Base-by-base conservation (phyloP, 768 basidiomycete species). In the Pholiota conissans region DNA sequence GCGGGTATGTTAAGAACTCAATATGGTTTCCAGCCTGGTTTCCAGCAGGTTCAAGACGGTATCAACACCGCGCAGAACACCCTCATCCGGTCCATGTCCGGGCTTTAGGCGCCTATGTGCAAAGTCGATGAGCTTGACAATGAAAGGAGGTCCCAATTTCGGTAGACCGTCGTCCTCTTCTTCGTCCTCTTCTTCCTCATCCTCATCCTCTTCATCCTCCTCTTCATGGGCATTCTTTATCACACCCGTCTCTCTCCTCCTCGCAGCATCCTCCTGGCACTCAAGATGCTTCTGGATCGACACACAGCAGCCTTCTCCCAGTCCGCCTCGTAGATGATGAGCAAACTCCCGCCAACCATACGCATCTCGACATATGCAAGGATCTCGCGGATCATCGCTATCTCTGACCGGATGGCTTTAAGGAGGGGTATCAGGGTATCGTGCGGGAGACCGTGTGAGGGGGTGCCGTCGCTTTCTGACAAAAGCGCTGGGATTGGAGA, bases 61-160 rank as follows among this genome's bases (percentile, higher is more conserved):
- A 51, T 85, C 75, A 57, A 98, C 62, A 3, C 95, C 96, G 29
- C 74, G 69, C 61, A 96, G 69, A 16, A 95, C 85, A 0, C 96
- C 90, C 35, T 80, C 71, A 68, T 98, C 95, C 1, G 86, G 85
- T 4, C 95, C 95, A 63, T 84, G 65, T 0, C 89, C 92, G 0
- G 84, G 81, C 6, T 72, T 78, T 11, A 90, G 60, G 22, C 81
- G 75, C 2, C 94, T 89, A 70, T 98, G 96, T 6, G 95, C 95
- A 69, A 99, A 98, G 75, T 99, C 96, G 62, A 98, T 98, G 61
- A 97, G 74, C 62, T 87, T 88, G 58, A 97, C 78, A 13, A 79
- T 76, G 60, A 82, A 89, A 29, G 84, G 81, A 16, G 78, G 78
- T 29, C 76, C 79, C n/a, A 63, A 72, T 47, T 68, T 75, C 64